Evolutionary conservation across 2,329 filamentous ascomycete genomes (phyloP).

Genomic region (Pochonia chlamydosporia): DNA sequence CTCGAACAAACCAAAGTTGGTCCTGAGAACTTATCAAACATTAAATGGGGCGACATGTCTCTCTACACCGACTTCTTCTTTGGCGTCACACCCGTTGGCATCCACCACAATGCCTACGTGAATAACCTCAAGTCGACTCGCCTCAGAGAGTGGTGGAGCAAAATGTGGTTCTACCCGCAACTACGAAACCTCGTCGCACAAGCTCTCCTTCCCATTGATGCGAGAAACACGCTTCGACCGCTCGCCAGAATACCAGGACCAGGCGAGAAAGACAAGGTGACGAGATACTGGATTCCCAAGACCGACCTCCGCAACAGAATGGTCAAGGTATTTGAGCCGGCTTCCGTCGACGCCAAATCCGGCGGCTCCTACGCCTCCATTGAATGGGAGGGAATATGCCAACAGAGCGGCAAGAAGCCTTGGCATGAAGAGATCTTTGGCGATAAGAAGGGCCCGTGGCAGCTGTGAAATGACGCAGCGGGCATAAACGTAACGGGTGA

Average conservation of each 20-base stretch:
- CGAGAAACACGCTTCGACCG: constrained; percentile 7
- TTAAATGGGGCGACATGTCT: constrained; percentile 24
- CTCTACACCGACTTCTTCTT: constrained; percentile 33
- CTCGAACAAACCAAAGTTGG: constrained; percentile 10
- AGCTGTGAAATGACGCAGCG: constrained; percentile 1
- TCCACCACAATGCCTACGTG: constrained; percentile 32
- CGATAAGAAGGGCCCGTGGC: constrained; percentile 24
- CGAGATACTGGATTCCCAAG: constrained; percentile 18
- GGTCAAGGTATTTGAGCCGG: constrained; percentile 19
- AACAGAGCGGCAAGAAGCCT: constrained; percentile 16
- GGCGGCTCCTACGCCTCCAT: constrained; percentile 17
- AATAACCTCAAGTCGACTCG: constrained; percentile 24
- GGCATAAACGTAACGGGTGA: not conserved
- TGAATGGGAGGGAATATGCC: constrained; percentile 28
- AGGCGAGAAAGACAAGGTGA: constrained; percentile 9
- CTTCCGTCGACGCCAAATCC: not conserved
- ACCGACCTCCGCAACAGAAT: constrained; percentile 10
- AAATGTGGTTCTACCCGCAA: constrained; percentile 29
- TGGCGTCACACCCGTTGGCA: constrained; percentile 27
- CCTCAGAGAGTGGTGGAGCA: constrained; percentile 28
- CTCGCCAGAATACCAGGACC: constrained; percentile 14
- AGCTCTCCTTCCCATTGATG: constrained; percentile 13
- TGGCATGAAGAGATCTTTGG: constrained; percentile 30
- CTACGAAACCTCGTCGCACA: constrained; percentile 23
- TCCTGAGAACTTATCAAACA: not conserved